Percentiles rank a stretch among this genome's conserved stretches.
Evolutionary conservation across 352 stramenopile species (phyloP).

Genomic region (Pythium chondricola): DNA sequence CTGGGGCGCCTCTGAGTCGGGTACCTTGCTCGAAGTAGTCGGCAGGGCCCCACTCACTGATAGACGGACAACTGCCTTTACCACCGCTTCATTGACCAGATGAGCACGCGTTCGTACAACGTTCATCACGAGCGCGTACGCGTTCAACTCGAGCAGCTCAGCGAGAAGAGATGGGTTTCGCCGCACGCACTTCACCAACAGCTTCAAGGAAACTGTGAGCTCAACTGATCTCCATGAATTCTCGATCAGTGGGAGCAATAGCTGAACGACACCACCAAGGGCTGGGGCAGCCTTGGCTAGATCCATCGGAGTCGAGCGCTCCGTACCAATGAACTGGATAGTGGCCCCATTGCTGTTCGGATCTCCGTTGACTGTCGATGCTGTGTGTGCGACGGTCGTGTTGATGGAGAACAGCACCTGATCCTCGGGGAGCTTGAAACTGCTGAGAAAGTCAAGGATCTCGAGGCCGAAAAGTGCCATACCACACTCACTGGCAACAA

Average conservation of each 20-base stretch:
- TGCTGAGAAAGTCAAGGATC: slow-evolving; percentile 44
- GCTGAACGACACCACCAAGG: slow-evolving; percentile 45
- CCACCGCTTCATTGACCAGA: slow-evolving; percentile 41
- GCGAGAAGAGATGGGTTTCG: slow-evolving; percentile 53
- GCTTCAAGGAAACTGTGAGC: slow-evolving; percentile 35
- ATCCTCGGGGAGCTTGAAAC: slow-evolving; percentile 56
- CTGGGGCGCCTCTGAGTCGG: too few species aligned
- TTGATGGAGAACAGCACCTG: slow-evolving; percentile 57
- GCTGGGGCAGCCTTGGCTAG: slow-evolving; percentile 51
- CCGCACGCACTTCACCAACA: slow-evolving; percentile 42
- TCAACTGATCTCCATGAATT: slow-evolving; percentile 40
- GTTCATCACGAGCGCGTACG: slow-evolving; percentile 41
- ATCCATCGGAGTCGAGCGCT: slow-evolving; percentile 35
- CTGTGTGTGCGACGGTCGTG: slow-evolving; percentile 30
- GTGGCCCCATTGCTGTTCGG: slow-evolving; percentile 10
- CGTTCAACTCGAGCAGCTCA: slow-evolving; percentile 53
- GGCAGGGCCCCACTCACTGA: slow-evolving; percentile 31
- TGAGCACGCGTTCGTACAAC: slow-evolving; percentile 33
- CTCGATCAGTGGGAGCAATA: slow-evolving; percentile 59
- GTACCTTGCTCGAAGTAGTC: background rate
- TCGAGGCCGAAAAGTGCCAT: slow-evolving; percentile 58
- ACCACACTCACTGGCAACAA: slow-evolving; percentile 53
- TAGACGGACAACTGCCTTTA: slow-evolving; percentile 35
- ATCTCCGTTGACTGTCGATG: slow-evolving; percentile 10
- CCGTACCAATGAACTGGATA: slow-evolving; percentile 53